phyloP scores from a whole-genome alignment of 768 basidiomycete genomes.

The Boletus rubroflammeus region DNA sequence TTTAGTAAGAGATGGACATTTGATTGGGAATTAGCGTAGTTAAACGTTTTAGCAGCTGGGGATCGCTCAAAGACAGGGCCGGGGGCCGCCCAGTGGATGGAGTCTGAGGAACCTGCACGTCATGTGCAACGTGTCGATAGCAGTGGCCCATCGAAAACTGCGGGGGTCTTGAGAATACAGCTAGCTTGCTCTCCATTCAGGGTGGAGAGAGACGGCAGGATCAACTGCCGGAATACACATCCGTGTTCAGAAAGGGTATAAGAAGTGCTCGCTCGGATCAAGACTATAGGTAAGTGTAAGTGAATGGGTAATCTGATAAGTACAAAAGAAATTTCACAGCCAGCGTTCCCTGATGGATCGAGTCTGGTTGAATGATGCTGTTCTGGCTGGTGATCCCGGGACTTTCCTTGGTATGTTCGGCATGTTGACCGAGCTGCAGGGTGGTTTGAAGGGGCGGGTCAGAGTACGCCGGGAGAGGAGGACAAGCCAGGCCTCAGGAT shows the following conservation, averaged over 20 bases:
- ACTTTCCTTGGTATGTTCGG: slow-evolving; percentile 14
- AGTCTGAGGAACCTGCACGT: neutral
- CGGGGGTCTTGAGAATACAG: neutral
- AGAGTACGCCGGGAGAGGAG: slow-evolving; percentile 8
- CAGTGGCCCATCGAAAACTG: neutral
- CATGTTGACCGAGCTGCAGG: slow-evolving; percentile 21
- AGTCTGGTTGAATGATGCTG: neutral
- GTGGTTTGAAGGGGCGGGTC: slow-evolving; percentile 4
- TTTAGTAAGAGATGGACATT: slow-evolving; percentile 22
- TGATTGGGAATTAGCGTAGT: slow-evolving; percentile 32
- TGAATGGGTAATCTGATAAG: slow-evolving; percentile 13
- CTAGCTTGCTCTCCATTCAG: neutral
- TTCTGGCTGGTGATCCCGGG: slow-evolving; percentile 21
- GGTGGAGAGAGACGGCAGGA: neutral
- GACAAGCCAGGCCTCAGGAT: neutral
- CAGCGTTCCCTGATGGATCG: neutral
- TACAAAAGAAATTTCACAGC: slow-evolving; percentile 3
- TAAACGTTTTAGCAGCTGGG: slow-evolving; percentile 30
- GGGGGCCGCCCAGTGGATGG: slow-evolving; percentile 1
- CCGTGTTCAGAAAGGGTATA: neutral
- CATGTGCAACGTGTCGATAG: neutral
- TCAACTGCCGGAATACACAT: neutral
- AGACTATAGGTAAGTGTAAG: neutral
- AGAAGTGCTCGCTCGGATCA: neutral
- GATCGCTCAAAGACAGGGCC: slow-evolving; percentile 20